These are phyloP conservation scores for Marasmius fiardii DNA, from an alignment of 1,284 basidiomycete species.

Conservation along the genomic window DNA sequence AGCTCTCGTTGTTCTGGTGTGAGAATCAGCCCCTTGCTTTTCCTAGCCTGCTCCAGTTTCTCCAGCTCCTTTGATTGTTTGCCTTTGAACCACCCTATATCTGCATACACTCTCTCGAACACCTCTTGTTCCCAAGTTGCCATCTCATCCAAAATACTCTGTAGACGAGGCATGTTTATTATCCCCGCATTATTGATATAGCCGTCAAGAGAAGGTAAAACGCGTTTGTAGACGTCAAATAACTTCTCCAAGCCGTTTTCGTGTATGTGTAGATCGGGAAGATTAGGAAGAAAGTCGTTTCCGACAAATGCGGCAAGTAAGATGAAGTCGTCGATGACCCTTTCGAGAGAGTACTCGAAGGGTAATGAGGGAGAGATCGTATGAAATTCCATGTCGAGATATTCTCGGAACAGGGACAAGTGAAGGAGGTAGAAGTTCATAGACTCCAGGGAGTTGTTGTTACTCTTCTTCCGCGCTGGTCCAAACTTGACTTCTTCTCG, in stretches of 20 bases:
- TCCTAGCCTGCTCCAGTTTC: conserved; percentile 50
- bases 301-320: conserved; percentile 95
- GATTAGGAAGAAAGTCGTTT: conserved; percentile 95
- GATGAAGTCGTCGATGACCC: conserved; percentile 97
- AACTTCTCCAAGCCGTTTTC: conserved; percentile 92
- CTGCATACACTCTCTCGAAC: conserved; percentile 89
- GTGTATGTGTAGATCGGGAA: conserved; percentile 97
- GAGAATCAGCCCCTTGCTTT: conserved; percentile 47
- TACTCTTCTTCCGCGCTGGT: conserved; percentile 71
- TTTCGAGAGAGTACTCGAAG: conserved; percentile 83
- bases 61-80: conserved; percentile 77
- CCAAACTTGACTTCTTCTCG: conserved; percentile 99
- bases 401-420: conserved; percentile 93
- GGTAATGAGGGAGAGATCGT: conserved; percentile 57
- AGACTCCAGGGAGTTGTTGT: conserved; percentile 69
- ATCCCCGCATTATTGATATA: conserved; percentile 92
- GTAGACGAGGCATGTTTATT: conserved; percentile 80
- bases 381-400: conserved; percentile 93
- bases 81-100: conserved; percentile 87
- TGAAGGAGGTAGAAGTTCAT: conserved; percentile 96
- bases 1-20: conserved; percentile 73
- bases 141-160: conserved; percentile 88
- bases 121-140: conserved; percentile 83
- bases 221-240: conserved; percentile 94
- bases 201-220: conserved; percentile 84